Conservation (phyloP, 164 flowering plant genomes). For the Akebia trifoliata region DNA sequence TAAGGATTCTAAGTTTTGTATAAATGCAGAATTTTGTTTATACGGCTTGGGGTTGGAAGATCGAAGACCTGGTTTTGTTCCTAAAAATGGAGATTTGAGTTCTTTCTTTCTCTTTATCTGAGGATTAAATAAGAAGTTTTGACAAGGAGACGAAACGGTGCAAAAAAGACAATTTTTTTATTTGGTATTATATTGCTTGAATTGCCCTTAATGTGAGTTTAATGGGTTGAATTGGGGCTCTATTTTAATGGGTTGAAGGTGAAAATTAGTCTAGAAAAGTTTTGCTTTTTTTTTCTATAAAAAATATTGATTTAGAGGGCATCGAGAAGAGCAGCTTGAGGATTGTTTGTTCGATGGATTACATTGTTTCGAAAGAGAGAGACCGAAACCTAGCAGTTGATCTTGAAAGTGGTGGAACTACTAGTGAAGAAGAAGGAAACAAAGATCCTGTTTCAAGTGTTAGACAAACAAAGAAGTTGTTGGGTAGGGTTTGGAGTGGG, state of each 20-base stretch:
- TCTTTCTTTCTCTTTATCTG: no score
- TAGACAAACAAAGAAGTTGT: constrained; percentile 15
- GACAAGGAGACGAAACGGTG: no score
- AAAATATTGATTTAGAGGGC: background rate
- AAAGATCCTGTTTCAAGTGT: constrained; percentile 12
- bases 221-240: background rate
- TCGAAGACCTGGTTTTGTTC: background rate
- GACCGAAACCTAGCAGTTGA: constrained; percentile 33
- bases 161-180: no score
- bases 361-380: constrained; percentile 21
- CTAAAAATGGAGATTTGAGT: background rate
- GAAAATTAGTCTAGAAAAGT: background rate
- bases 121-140: no score
- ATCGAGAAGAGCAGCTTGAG: background rate
- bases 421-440: constrained; percentile 26
- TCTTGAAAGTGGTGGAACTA: constrained; percentile 46
- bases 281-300: background rate
- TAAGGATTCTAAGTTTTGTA: no score
- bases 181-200: background rate
- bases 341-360: constrained; percentile 28
- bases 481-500: constrained; percentile 24
- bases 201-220: background rate
- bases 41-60: background rate
- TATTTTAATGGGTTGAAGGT: constrained; percentile 2
- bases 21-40: background rate